These are phyloP conservation scores for Ceriops zippeliana DNA, from an alignment of 345 rosid genomes.

Conservation along the genomic window DNA sequence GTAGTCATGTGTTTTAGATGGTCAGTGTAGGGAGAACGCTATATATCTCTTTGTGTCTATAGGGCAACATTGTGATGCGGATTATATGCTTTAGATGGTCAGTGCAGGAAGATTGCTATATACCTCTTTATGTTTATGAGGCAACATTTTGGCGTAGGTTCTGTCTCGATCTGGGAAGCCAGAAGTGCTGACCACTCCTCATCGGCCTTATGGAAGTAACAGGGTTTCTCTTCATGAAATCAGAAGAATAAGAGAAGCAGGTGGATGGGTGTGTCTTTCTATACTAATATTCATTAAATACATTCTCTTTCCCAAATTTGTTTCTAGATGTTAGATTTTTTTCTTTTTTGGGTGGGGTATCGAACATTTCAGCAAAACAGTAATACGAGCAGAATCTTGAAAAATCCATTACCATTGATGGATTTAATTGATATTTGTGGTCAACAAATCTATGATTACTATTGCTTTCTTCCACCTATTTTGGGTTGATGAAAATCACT, in stretches of 20 bases:
- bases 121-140: neutral
- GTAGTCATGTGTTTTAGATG: neutral
- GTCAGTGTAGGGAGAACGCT: neutral
- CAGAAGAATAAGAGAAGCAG: constrained; percentile 94
- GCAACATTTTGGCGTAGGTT: constrained; percentile 44
- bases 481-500: neutral
- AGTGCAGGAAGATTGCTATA: neutral
- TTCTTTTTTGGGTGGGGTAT: too few relatives aligned
- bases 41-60: neutral
- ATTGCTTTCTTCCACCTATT: neutral
- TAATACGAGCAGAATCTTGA: neutral
- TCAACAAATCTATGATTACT: neutral
- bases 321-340: too few relatives aligned
- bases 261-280: constrained; percentile 95
- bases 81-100: neutral
- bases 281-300: constrained; percentile 23
- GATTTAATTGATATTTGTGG: too few relatives aligned
- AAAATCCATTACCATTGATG: too few relatives aligned
- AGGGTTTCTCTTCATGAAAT: constrained; percentile 66
- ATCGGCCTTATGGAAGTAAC: constrained; percentile 83
- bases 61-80: constrained; percentile 11
- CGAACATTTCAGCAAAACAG: too few relatives aligned
- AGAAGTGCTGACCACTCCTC: constrained; percentile 65
- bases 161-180: constrained; percentile 75
- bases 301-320: too few relatives aligned